Evolutionary conservation across 495 filamentous ascomycete genomes (phyloP), one percentile per base, ranked within the genome.

Genomic region (Hamigera avellanea): DNA sequence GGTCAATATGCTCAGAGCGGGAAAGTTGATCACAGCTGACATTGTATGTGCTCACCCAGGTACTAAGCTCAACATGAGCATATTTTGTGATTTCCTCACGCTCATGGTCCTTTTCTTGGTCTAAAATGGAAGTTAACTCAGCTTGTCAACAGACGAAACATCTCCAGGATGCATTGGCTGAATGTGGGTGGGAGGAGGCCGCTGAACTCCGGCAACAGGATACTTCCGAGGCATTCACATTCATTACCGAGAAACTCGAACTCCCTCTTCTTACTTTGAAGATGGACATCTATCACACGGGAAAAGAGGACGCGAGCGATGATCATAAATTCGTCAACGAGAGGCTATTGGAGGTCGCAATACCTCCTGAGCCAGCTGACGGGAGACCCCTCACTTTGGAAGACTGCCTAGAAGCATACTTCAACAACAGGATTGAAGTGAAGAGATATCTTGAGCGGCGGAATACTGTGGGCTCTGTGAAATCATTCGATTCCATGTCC

Each of bases 281-380:
- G 44, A 88, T 95, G 68, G 87, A 95, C 48, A 79, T 98, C 17
- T 95, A 83, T 44, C 91, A 98, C 42, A 80, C 81, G 6, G 91
- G 88, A 2, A 80, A 76, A 42, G 86, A 91, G 51, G 76, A 85
- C 40, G 75, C 72, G 17, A 75, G 68, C 15, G 87, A 88, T 48
- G 91, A 98, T 49, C 91, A 95, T 61, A 93, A 91, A 50, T 83
- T 93, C 35, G 72, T 98, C 28, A 86, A 93, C 37, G 91, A 98
- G 57, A 68, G 91, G 35, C 53, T 95, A 26, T 70, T 98, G n/a
- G 88, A 95, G 44, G 78, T 98, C 37, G 86, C 85, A 1, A 78
- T 95, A 15, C 84, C 85, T 2, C 62, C 73, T 0, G 64, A 65
- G 33, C 66, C 69, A 14, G 56, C 66, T 7, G 73, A 81, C 31